Conservation (phyloP, 1,284 basidiomycete species). For the Cryptococcus depauperatus region DNA sequence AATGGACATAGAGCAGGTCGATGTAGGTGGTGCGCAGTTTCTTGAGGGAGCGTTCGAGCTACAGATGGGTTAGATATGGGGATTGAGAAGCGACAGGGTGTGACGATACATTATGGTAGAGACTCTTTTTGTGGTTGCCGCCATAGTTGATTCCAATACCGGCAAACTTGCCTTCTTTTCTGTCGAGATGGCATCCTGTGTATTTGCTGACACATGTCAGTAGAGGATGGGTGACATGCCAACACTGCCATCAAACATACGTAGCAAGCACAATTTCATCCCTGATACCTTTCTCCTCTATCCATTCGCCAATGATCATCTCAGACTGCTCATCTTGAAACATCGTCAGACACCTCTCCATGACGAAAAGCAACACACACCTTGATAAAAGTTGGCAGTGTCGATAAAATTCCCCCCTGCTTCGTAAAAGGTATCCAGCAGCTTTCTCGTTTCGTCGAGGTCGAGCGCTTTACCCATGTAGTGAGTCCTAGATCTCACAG, state of each 20-base stretch:
- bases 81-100: constrained; percentile 18
- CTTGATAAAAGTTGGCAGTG: constrained; percentile 28
- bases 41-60: constrained; percentile 32
- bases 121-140: constrained; percentile 18
- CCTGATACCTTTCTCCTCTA: constrained; percentile 29
- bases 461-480: constrained; percentile 2
- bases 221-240: too few species aligned
- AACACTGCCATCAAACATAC: constrained; percentile 11
- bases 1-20: constrained; percentile 37
- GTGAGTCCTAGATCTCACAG: too few species aligned
- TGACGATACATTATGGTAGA: constrained; percentile 23
- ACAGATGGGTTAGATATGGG: background rate
- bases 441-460: constrained; percentile 14
- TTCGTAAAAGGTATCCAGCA: constrained; percentile 32
- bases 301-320: constrained; percentile 43
- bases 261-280: constrained; percentile 19
- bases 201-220: too few species aligned
- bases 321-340: constrained; percentile 36
- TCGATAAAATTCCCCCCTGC: constrained; percentile 39
- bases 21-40: constrained; percentile 46
- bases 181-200: constrained; percentile 13
- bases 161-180: constrained; percentile 9
- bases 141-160: constrained; percentile 8
- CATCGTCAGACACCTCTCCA: background rate
- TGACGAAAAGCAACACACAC: background rate